Conservation (phyloP, 164 flowering plant genomes). For the Berberis thunbergii region DNA sequence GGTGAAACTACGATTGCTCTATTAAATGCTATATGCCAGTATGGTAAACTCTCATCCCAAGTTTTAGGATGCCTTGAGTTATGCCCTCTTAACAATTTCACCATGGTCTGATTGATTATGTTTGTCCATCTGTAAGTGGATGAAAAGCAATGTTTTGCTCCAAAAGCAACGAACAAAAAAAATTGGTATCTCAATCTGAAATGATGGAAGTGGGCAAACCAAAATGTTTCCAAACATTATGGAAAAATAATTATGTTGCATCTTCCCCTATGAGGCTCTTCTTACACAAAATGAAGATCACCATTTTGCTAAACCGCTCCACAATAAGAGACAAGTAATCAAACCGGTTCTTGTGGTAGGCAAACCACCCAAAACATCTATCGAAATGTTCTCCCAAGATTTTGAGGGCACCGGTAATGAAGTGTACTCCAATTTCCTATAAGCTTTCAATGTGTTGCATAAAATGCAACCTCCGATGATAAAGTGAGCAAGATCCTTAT, state of each 20-base stretch:
- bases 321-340: background rate
- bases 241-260: background rate
- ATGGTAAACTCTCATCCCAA: slow-evolving; percentile 6
- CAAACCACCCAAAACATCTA: slow-evolving; percentile 1
- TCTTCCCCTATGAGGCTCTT: slow-evolving; percentile 1
- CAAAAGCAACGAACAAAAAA: background rate
- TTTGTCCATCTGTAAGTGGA: background rate
- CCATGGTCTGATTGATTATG: slow-evolving; percentile 1
- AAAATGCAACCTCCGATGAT: background rate
- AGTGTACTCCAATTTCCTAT: background rate
- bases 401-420: background rate
- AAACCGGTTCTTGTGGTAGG: background rate
- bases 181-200: slow-evolving; percentile 1
- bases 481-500: background rate
- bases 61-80: background rate
- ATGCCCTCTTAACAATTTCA: background rate
- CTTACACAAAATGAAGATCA: background rate
- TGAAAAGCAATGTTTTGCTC: background rate
- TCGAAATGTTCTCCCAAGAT: background rate
- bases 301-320: slow-evolving; percentile 2
- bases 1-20: background rate
- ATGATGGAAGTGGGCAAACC: slow-evolving; percentile 1
- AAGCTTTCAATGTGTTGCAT: background rate
- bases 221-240: slow-evolving; percentile 5
- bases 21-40: background rate